These are phyloP conservation scores for Craterostigma plantagineum DNA, from an alignment of 257 asterid species.

Conservation along the genomic window DNA sequence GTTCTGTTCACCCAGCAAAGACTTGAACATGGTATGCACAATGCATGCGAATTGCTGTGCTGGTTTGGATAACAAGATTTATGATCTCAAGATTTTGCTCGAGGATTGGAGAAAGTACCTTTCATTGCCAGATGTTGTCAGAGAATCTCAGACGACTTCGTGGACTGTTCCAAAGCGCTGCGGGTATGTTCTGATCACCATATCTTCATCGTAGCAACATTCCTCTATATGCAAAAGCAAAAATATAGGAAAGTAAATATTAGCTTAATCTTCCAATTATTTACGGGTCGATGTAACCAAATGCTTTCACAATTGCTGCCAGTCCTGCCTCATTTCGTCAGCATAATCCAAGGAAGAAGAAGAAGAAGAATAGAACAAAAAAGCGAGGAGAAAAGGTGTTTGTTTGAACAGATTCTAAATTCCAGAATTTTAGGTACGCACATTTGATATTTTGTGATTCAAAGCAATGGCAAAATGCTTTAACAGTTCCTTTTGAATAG, in stretches of 20 bases:
- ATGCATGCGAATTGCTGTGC: constrained; percentile 65
- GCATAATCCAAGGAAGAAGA: constrained; percentile 15
- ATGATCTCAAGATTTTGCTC: constrained; percentile 28
- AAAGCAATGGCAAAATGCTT: too few relatives aligned
- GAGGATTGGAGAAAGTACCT: constrained; percentile 33
- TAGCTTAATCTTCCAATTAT: neutral
- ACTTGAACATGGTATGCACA: constrained; percentile 27
- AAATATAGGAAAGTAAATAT: neutral
- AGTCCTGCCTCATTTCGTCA: constrained; percentile 14
- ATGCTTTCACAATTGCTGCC: neutral
- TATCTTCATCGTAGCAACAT: neutral
- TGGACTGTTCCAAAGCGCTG: constrained; percentile 29
- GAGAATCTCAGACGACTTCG: constrained; percentile 7
- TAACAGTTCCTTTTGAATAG: too few relatives aligned
- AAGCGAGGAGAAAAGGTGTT: constrained; percentile 1
- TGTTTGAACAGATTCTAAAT: neutral
- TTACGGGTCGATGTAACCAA: neutral
- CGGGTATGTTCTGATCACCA: constrained; percentile 7
- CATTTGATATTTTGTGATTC: constrained; percentile 6
- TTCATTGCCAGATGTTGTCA: constrained; percentile 9
- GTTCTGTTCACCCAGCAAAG: constrained; percentile 35
- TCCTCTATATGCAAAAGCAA: neutral
- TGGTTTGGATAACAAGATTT: constrained; percentile 38
- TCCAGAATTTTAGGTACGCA: neutral
- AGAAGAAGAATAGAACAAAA: constrained; percentile 9